Percentiles rank a stretch among this genome's conserved stretches.
These are phyloP conservation scores for Populus trichocarpa DNA, from an alignment of 441 rosid species.

Conservation along the genomic window DNA sequence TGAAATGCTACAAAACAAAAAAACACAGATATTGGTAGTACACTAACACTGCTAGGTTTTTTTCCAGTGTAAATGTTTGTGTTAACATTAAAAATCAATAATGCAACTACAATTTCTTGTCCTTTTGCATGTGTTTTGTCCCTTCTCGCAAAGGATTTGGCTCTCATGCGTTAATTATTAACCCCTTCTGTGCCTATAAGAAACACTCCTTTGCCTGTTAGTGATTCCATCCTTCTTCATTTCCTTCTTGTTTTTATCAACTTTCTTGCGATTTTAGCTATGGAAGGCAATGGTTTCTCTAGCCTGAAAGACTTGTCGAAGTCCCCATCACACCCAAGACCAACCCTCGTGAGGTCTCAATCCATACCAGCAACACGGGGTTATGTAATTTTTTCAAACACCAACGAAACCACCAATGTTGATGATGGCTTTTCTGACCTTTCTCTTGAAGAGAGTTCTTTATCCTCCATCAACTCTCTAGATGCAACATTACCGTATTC, in stretches of 20 bases:
- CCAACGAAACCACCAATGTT: neutral
- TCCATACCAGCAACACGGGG: neutral
- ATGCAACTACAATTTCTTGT: neutral
- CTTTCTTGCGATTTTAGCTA: neutral
- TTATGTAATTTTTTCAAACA: neutral
- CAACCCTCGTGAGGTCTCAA: neutral
- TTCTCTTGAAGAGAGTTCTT: slow-evolving; percentile 1
- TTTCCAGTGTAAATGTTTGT: neutral
- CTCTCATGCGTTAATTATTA: neutral
- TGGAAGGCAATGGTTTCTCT: slow-evolving; percentile 10
- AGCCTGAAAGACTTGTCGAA: neutral
- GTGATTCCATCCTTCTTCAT: neutral
- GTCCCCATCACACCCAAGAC: neutral
- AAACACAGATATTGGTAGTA: no score
- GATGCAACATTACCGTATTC: neutral
- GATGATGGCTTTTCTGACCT: neutral
- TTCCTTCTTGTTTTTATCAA: neutral
- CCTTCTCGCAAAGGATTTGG: neutral
- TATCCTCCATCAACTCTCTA: neutral
- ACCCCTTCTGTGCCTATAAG: neutral
- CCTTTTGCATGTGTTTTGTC: neutral
- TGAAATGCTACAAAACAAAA: no score
- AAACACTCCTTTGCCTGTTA: neutral
- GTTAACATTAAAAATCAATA: neutral
- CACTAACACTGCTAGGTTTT: no score